Conservation (phyloP, 805 yeast genomes). For the Komagataella populi region DNA sequence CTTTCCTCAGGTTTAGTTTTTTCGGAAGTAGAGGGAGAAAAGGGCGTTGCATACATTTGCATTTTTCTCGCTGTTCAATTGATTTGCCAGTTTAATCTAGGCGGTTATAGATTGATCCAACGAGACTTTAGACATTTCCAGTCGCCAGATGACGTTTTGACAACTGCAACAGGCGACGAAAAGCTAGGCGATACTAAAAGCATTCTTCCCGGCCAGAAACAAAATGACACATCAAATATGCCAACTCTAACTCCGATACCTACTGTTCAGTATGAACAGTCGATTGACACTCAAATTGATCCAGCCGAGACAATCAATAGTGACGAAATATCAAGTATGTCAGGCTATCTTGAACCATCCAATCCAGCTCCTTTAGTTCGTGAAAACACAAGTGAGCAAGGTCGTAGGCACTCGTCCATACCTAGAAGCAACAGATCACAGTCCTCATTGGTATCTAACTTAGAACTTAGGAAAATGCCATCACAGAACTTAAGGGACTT, state of each 20-base stretch:
- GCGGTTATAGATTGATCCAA: slow-evolving; percentile 57
- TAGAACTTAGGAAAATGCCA: slow-evolving; percentile 20
- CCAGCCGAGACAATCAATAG: neutral
- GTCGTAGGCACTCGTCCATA: neutral
- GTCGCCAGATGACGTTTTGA: neutral
- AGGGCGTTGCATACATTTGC: slow-evolving; percentile 77
- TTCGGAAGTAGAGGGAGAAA: slow-evolving; percentile 42
- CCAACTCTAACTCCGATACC: neutral
- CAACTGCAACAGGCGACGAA: neutral
- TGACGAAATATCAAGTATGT: neutral
- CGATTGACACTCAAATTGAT: neutral
- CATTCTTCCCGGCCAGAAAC: neutral
- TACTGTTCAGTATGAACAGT: neutral
- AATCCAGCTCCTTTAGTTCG: neutral
- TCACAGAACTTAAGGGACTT: slow-evolving; percentile 30
- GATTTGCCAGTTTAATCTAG: slow-evolving; percentile 59
- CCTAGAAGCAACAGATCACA: neutral
- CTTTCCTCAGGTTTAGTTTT: slow-evolving; percentile 51
- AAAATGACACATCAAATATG: neutral
- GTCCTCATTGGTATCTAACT: neutral
- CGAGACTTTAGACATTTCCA: slow-evolving; percentile 41
- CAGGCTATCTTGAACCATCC: neutral
- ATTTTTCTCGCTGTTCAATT: slow-evolving; percentile 61
- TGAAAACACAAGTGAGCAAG: neutral
- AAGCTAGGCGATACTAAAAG: neutral